phyloP scores from a whole-genome alignment of 129 eudicot genomes.

The Flaveria robusta region DNA sequence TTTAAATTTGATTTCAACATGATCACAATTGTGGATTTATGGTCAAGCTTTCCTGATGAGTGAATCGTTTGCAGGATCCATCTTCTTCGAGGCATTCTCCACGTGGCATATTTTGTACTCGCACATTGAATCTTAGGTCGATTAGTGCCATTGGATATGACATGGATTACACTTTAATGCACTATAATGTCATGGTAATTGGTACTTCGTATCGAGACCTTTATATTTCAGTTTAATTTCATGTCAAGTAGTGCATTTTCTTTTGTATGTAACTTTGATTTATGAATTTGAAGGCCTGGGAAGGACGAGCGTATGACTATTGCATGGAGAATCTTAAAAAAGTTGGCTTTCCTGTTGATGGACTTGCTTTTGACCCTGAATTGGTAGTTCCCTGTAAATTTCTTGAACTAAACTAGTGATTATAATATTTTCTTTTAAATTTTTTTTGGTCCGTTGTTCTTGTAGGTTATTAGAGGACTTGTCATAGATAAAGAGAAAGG shows the following conservation, averaged over 20 bases:
- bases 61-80: slow-evolving; percentile 64
- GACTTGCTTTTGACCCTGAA: slow-evolving; percentile 94
- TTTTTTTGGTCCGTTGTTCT: slow-evolving; percentile 14
- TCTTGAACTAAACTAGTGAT: slow-evolving; percentile 13
- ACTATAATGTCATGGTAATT: slow-evolving; percentile 87
- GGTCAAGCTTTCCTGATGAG: slow-evolving; percentile 2
- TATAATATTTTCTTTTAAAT: background rate
- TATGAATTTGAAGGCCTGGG: slow-evolving; percentile 83
- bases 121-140: slow-evolving; percentile 85
- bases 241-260: slow-evolving; percentile 2
- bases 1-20: background rate
- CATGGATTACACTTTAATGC: slow-evolving; percentile 99
- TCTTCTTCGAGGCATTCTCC: slow-evolving; percentile 65
- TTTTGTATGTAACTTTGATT: slow-evolving; percentile 11
- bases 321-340: slow-evolving; percentile 82
- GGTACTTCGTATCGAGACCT: background rate
- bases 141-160: slow-evolving; percentile 96
- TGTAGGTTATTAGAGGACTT: slow-evolving; percentile 93
- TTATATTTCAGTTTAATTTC: no score
- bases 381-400: slow-evolving; percentile 50
- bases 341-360: slow-evolving; percentile 95
- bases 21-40: background rate
- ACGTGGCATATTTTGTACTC: slow-evolving; percentile 92
- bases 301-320: slow-evolving; percentile 95
- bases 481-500: slow-evolving; percentile 98